Conservation (phyloP, 2,329 filamentous ascomycete species). For the Elsinoe perseae region DNA sequence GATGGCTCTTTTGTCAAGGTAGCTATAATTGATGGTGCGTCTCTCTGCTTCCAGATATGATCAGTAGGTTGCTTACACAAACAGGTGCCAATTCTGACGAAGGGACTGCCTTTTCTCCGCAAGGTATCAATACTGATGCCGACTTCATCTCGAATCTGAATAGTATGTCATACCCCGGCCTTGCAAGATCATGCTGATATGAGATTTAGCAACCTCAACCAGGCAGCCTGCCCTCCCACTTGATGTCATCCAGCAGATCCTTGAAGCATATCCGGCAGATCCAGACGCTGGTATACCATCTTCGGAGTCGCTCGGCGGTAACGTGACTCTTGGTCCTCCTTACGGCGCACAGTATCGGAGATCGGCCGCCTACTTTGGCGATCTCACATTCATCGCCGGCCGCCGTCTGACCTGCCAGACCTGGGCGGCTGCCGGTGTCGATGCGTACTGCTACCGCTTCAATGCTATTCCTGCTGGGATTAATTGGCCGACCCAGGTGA, state of each 20-base stretch:
- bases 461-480: constrained; percentile 47
- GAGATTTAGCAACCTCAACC: constrained; percentile 10
- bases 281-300: constrained; percentile 44
- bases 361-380: constrained; percentile 48
- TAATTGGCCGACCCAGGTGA: constrained; percentile 37
- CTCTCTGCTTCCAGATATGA: background rate
- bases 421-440: constrained; percentile 42
- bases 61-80: too few relatives aligned
- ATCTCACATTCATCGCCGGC: constrained; percentile 49
- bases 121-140: constrained; percentile 47
- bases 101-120: constrained; percentile 49
- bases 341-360: constrained; percentile 47
- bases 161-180: constrained; percentile 17
- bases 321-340: constrained; percentile 28
- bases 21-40: constrained; percentile 48
- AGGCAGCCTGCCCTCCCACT: constrained; percentile 19
- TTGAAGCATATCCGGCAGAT: constrained; percentile 48
- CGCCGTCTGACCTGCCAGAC: constrained; percentile 47
- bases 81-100: constrained; percentile 54
- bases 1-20: constrained; percentile 56
- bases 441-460: constrained; percentile 57
- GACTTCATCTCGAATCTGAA: constrained; percentile 43
- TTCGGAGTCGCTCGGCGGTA: constrained; percentile 29
- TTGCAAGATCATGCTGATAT: background rate
- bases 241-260: constrained; percentile 33